These are phyloP conservation scores for Amniculicola lignicola DNA, from an alignment of 495 filamentous ascomycete genomes.

Conservation along the genomic window DNA sequence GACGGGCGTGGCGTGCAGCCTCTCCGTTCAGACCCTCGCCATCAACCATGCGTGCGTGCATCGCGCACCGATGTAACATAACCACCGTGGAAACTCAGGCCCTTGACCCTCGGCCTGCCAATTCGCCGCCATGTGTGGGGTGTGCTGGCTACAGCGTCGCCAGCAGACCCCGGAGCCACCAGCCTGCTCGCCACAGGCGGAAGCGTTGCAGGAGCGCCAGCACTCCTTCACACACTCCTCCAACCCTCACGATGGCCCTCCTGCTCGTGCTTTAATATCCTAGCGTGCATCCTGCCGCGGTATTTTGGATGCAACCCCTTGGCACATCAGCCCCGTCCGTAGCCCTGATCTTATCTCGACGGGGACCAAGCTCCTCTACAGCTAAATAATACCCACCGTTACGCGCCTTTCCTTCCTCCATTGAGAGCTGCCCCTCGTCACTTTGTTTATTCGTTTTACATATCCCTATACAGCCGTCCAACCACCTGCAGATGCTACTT, in stretches of 20 bases:
- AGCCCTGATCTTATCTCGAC: conserved; percentile 28
- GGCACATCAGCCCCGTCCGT: conserved; percentile 13
- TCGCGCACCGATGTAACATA: conserved; percentile 9
- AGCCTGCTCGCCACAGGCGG: conserved; percentile 27
- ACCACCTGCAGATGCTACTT: conserved; percentile 23
- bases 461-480: conserved; percentile 22
- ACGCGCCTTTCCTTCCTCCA: conserved; percentile 29
- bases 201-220: conserved; percentile 17
- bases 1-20: conserved; percentile 13
- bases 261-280: conserved; percentile 24
- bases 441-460: conserved; percentile 27
- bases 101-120: conserved; percentile 8
- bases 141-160: conserved; percentile 24
- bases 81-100: conserved; percentile 8
- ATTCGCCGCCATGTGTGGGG: conserved; percentile 28
- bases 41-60: conserved; percentile 14
- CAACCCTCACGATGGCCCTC: conserved; percentile 15
- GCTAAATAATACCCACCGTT: conserved; percentile 31
- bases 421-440: conserved; percentile 23
- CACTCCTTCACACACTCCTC: background rate
- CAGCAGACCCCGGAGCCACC: no score
- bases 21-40: conserved; percentile 3
- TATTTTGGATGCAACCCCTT: conserved; percentile 29
- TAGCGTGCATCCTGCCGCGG: conserved; percentile 28
- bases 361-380: conserved; percentile 24